Percentiles rank a stretch among this genome's conserved stretches.
Evolutionary conservation across 2,329 filamentous ascomycete species (phyloP).

Genomic region (Pseudogymnoascus sp.): DNA sequence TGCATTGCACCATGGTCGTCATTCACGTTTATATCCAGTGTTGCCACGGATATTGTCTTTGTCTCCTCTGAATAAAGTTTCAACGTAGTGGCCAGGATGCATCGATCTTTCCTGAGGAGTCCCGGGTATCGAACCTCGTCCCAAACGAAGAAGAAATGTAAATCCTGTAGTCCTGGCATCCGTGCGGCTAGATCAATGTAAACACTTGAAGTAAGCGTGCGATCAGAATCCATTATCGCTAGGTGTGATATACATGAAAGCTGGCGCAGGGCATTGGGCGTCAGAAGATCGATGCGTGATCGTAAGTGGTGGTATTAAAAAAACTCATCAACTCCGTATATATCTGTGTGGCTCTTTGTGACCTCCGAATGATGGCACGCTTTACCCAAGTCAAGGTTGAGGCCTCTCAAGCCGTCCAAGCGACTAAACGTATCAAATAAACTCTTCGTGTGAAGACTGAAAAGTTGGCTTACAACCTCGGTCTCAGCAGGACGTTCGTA

Average conservation of each 20-base stretch:
- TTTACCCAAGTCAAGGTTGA: not conserved
- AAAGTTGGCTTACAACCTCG: not conserved
- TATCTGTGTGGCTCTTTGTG: too few relatives aligned
- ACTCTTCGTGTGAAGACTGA: not conserved
- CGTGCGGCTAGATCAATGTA: not conserved
- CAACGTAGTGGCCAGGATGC: not conserved
- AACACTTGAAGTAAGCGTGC: not conserved
- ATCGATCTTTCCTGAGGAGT: not conserved
- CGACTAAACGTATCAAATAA: not conserved
- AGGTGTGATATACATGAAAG: not conserved
- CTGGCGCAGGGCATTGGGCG: not conserved
- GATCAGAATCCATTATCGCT: not conserved
- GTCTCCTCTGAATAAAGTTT: not conserved
- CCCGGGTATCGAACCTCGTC: not conserved
- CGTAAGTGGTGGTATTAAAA: not conserved
- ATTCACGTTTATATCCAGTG: not conserved
- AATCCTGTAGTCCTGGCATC: not conserved
- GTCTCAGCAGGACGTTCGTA: not conserved
- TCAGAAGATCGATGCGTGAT: not conserved
- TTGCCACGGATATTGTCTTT: not conserved
- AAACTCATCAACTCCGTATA: too few relatives aligned
- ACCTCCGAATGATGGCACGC: too few relatives aligned
- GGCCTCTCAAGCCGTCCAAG: not conserved
- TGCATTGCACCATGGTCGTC: not conserved
- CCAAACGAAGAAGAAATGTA: too few relatives aligned